A percentile compares a stretch with the other conserved stretches of the same genome.
phyloP scores from a whole-genome alignment of 768 basidiomycete species.

The Galerina marginata region DNA sequence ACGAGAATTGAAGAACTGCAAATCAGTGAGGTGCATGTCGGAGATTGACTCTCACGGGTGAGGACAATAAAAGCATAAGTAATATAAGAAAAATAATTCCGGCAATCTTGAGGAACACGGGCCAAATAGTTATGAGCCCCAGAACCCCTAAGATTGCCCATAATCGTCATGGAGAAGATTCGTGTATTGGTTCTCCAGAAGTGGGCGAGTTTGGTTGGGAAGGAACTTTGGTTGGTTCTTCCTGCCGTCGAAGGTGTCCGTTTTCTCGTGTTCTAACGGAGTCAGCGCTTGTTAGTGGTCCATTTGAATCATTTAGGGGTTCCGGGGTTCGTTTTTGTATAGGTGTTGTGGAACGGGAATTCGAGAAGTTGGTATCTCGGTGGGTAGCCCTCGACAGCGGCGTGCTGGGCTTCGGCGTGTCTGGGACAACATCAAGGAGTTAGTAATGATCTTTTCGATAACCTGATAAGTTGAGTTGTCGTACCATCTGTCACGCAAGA shows the following conservation, averaged over 20 bases:
- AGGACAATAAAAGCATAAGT: conserved; percentile 10
- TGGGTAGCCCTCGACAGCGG: conserved; percentile 4
- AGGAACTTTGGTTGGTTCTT: conserved; percentile 1
- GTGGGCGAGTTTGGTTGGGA: neutral
- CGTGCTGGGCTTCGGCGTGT: conserved; percentile 14
- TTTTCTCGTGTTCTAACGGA: conserved; percentile 20
- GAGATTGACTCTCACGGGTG: neutral
- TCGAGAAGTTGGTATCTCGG: neutral
- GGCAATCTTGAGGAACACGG: conserved; percentile 25
- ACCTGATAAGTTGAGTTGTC: neutral
- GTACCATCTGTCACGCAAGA: conserved; percentile 16
- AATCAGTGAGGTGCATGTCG: neutral
- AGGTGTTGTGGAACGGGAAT: neutral
- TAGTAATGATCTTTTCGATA: neutral
- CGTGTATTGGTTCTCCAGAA: neutral
- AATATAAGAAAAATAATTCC: conserved; percentile 7
- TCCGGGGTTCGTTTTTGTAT: neutral
- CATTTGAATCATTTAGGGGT: neutral
- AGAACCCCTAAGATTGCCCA: conserved; percentile 25
- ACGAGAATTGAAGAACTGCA: neutral
- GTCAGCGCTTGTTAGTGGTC: conserved; percentile 4
- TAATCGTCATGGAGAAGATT: conserved; percentile 25
- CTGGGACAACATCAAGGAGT: conserved; percentile 1
- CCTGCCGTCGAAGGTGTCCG: conserved; percentile 5
- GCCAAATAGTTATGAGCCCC: conserved; percentile 16